Evolutionary conservation across 352 stramenopile genomes (phyloP).

Genomic region (Phytophthora palmivora): DNA sequence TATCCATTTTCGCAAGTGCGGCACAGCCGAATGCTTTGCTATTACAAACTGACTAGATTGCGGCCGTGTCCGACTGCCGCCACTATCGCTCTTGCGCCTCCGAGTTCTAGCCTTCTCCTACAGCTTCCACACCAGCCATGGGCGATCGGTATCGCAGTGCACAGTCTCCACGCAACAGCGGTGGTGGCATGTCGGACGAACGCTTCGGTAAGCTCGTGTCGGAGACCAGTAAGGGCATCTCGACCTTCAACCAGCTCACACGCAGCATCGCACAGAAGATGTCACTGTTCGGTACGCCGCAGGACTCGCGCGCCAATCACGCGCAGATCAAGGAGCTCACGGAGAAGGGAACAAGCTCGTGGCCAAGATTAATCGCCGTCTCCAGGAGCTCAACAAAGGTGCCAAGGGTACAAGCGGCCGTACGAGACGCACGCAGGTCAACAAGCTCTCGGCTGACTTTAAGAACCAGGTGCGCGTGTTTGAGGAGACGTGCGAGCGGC

Average conservation of each 20-base stretch:
- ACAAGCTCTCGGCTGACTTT: constrained; percentile 86
- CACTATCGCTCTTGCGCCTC: constrained; percentile 34
- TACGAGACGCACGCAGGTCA: constrained; percentile 70
- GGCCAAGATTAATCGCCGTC: constrained; percentile 73
- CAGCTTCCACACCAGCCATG: constrained; percentile 39
- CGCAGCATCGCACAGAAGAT: constrained; percentile 88
- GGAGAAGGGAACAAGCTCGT: constrained; percentile 89
- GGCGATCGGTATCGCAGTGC: constrained; percentile 71
- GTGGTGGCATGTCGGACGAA: constrained; percentile 58
- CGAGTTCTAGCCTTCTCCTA: constrained; percentile 6
- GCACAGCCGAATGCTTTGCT: constrained; percentile 18
- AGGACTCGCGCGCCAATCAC: constrained; percentile 88
- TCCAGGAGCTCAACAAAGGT: constrained; percentile 79
- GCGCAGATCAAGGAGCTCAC: constrained; percentile 80
- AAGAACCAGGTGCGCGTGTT: constrained; percentile 83
- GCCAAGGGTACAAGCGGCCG: constrained; percentile 51
- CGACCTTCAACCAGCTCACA: constrained; percentile 87
- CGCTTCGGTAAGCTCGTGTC: constrained; percentile 77
- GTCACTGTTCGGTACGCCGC: constrained; percentile 84
- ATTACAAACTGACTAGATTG: constrained; percentile 38
- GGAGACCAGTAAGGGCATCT: constrained; percentile 88
- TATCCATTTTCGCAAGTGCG: constrained; percentile 19
- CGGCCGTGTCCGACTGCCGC: constrained; percentile 1
- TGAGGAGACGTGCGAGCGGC: constrained; percentile 72
- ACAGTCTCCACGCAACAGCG: constrained; percentile 57